Conservation (phyloP, 2,329 filamentous ascomycete genomes). For the Aspergillus ochraceoroseus region DNA sequence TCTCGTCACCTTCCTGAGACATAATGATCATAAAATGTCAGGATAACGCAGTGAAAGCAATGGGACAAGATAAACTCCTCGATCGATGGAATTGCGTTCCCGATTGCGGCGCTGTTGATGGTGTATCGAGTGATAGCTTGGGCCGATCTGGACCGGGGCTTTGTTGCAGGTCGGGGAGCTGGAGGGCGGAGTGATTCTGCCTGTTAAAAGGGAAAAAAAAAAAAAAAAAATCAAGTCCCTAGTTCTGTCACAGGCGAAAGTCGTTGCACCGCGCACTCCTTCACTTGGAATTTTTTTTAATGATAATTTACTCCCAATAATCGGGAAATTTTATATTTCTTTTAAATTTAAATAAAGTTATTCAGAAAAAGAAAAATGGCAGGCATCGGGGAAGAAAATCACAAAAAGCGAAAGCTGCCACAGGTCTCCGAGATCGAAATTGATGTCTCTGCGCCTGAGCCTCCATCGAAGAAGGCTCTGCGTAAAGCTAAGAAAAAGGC, state of each 20-base stretch:
- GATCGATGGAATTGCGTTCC: neutral
- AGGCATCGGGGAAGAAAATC: conserved; percentile 25
- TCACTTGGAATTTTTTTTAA: too few relatives aligned
- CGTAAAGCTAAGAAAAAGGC: conserved; percentile 75
- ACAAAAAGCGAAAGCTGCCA: conserved; percentile 66
- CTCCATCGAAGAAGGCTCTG: conserved; percentile 88
- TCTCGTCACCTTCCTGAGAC: conserved; percentile 32
- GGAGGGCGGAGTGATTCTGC: conserved; percentile 23
- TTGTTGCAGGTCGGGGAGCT: conserved; percentile 1
- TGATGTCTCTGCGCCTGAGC: conserved; percentile 82
- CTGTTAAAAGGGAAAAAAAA: conserved; percentile 29
- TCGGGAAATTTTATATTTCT: too few relatives aligned
- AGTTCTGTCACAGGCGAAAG: too few relatives aligned
- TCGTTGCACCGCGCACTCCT: too few relatives aligned
- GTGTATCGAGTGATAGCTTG: neutral
- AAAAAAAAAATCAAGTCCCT: too few relatives aligned
- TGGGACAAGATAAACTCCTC: neutral
- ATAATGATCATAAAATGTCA: conserved; percentile 21
- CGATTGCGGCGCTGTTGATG: neutral
- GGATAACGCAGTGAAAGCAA: neutral
- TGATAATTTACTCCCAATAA: too few relatives aligned
- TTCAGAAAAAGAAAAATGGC: conserved; percentile 23
- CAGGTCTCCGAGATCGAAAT: conserved; percentile 69
- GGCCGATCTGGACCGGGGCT: conserved; percentile 1
- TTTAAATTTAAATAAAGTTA: neutral